Percentiles rank a stretch among this genome's conserved stretches.
Conservation (phyloP, 345 rosid species). For the Cardamine chenopodiifolia region DNA sequence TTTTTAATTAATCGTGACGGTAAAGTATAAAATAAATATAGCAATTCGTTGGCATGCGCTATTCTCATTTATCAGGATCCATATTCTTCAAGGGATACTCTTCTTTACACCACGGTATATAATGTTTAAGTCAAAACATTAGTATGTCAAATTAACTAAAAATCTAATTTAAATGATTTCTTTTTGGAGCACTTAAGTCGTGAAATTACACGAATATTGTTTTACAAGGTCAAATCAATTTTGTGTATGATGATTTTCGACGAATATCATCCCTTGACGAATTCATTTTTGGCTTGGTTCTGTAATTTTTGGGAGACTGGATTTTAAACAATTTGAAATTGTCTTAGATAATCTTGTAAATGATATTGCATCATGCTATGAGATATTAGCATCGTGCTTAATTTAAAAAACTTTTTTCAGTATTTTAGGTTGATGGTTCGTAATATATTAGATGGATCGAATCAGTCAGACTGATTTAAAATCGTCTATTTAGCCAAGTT, state of each 20-base stretch:
- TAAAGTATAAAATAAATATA: background rate
- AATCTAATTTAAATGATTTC: background rate
- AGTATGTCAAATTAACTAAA: background rate
- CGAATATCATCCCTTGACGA: background rate
- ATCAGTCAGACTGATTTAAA: no score
- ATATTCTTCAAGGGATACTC: background rate
- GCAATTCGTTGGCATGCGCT: conserved; percentile 7
- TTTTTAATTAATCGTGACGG: background rate
- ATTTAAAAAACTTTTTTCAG: no score
- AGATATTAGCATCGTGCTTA: no score
- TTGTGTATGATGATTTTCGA: background rate
- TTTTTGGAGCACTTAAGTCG: background rate
- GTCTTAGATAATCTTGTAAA: background rate
- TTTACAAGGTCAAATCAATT: background rate
- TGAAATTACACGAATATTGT: background rate
- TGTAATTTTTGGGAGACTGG: background rate
- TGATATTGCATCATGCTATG: no score
- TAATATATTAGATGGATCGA: no score
- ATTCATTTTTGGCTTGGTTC: background rate
- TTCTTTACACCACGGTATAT: background rate
- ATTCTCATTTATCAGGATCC: background rate
- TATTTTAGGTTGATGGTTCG: no score
- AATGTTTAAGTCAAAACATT: background rate
- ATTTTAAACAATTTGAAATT: background rate
- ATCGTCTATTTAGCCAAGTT: background rate